These are phyloP conservation scores for Hypoxylon sp. DNA, from an alignment of 2,329 filamentous ascomycete species.

Conservation along the genomic window DNA sequence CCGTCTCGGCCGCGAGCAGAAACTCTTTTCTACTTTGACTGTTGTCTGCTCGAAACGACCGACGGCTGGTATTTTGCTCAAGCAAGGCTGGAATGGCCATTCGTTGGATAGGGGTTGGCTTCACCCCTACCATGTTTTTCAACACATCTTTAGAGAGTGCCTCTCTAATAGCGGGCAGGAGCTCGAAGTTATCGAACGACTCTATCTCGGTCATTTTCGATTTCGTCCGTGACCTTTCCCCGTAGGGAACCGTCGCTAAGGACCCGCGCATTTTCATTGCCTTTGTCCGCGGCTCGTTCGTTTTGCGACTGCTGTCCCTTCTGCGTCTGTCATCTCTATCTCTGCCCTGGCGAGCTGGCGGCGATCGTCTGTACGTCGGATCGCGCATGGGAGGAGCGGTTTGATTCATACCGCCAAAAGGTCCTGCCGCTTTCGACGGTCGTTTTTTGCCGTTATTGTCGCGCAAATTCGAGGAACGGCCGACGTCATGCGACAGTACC, in stretches of 20 bases:
- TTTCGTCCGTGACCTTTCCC: conserved; percentile 57
- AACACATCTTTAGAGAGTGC: conserved; percentile 78
- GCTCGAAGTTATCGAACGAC: conserved; percentile 80
- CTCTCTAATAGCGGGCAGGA: conserved; percentile 75
- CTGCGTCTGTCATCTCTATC: conserved; percentile 40
- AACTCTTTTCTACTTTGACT: conserved; percentile 61
- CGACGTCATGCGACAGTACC: conserved; percentile 64
- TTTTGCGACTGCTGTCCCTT: conserved; percentile 42
- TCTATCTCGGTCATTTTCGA: conserved; percentile 67
- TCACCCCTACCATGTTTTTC: conserved; percentile 74
- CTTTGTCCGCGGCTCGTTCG: conserved; percentile 67
- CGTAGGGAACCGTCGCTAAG: conserved; percentile 79
- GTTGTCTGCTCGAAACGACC: conserved; percentile 43
- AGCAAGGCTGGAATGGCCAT: conserved; percentile 86
- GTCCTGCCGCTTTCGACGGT: conserved; percentile 54
- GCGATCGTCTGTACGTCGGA: conserved; percentile 17
- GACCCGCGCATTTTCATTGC: conserved; percentile 94
- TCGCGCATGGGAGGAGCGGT: conserved; percentile 54
- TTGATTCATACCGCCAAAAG: conserved; percentile 65
- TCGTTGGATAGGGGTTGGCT: conserved; percentile 87
- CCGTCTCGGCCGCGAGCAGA: conserved; percentile 92
- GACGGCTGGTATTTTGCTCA: conserved; percentile 57
- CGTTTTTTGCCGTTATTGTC: conserved; percentile 48
- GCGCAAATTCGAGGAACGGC: conserved; percentile 47
- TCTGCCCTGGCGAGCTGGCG: conserved; percentile 25